Evolutionary conservation across 768 basidiomycete species (phyloP).

Genomic region (Leucosporidium scottii): DNA sequence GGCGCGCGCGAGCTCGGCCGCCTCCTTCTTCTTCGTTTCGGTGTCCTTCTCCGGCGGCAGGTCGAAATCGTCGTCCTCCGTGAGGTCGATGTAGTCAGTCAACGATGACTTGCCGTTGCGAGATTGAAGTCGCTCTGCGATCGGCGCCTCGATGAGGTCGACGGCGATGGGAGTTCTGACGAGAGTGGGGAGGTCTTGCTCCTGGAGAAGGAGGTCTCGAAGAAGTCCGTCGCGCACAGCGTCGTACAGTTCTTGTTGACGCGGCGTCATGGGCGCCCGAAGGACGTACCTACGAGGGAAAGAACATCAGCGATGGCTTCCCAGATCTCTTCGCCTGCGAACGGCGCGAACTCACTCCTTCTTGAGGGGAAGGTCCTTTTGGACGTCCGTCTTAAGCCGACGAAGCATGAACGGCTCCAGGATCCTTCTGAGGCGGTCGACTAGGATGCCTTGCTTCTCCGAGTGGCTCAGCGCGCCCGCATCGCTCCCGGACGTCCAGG

Average conservation of each 20-base stretch:
- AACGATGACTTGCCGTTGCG: background rate
- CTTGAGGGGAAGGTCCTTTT: conserved; percentile 68
- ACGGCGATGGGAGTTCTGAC: background rate
- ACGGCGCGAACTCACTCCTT: conserved; percentile 27
- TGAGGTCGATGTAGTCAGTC: conserved; percentile 52
- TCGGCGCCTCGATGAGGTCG: background rate
- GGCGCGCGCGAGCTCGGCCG: background rate
- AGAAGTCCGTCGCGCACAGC: conserved; percentile 40
- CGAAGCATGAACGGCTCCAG: conserved; percentile 92
- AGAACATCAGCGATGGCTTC: conserved; percentile 60
- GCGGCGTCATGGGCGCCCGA: too few relatives aligned
- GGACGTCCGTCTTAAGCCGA: conserved; percentile 80
- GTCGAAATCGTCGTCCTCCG: conserved; percentile 44
- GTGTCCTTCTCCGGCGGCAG: background rate
- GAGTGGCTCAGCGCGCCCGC: conserved; percentile 40
- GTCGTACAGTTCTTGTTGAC: conserved; percentile 42
- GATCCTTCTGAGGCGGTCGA: conserved; percentile 50
- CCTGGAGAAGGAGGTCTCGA: background rate
- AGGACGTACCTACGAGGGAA: conserved; percentile 61
- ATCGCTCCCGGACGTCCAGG: conserved; percentile 57
- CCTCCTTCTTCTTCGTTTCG: background rate
- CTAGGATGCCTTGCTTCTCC: conserved; percentile 19
- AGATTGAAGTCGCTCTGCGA: background rate
- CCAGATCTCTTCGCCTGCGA: background rate
- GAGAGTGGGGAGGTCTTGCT: background rate